These are phyloP conservation scores for Vishniacozyma victoriae DNA, from an alignment of 768 basidiomycete genomes.

Conservation along the genomic window DNA sequence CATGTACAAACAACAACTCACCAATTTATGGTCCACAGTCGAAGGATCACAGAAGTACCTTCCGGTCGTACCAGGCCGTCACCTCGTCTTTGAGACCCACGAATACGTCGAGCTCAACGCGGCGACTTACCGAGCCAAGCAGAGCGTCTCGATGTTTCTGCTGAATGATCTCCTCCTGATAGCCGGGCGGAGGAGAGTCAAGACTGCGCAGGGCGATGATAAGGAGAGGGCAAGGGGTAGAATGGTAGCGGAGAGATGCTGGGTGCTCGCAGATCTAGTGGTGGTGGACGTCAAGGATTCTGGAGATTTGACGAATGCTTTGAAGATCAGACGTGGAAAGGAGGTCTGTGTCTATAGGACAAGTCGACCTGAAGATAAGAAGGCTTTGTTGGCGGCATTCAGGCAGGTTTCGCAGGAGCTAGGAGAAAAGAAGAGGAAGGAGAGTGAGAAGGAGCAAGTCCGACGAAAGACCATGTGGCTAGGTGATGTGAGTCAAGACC, in stretches of 20 bases:
- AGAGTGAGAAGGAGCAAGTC: constrained; percentile 88
- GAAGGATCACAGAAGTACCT: constrained; percentile 94
- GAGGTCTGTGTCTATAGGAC: constrained; percentile 92
- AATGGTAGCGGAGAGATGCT: constrained; percentile 87
- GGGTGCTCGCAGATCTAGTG: constrained; percentile 86
- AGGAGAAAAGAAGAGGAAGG: constrained; percentile 77
- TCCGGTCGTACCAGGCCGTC: constrained; percentile 82
- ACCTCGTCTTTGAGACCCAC: constrained; percentile 80
- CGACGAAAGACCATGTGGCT: constrained; percentile 61
- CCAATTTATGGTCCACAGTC: constrained; percentile 76
- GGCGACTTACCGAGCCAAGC: constrained; percentile 88
- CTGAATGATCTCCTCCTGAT: constrained; percentile 88
- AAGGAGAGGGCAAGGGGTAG: constrained; percentile 55
- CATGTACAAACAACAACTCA: constrained; percentile 91
- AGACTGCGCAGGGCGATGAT: constrained; percentile 19
- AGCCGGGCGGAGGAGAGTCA: constrained; percentile 62
- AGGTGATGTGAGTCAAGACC: constrained; percentile 47
- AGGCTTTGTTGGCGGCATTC: constrained; percentile 72
- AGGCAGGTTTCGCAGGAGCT: constrained; percentile 90
- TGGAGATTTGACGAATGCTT: constrained; percentile 83
- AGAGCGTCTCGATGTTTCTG: constrained; percentile 80
- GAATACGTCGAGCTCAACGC: constrained; percentile 78
- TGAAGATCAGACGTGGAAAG: constrained; percentile 88
- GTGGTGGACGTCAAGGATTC: constrained; percentile 96
- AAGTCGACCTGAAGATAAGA: constrained; percentile 76